A percentile compares a stretch with the other conserved stretches of the same genome.
Evolutionary conservation across 768 basidiomycete genomes (phyloP).

Genomic region (Multifurca ochricompacta): DNA sequence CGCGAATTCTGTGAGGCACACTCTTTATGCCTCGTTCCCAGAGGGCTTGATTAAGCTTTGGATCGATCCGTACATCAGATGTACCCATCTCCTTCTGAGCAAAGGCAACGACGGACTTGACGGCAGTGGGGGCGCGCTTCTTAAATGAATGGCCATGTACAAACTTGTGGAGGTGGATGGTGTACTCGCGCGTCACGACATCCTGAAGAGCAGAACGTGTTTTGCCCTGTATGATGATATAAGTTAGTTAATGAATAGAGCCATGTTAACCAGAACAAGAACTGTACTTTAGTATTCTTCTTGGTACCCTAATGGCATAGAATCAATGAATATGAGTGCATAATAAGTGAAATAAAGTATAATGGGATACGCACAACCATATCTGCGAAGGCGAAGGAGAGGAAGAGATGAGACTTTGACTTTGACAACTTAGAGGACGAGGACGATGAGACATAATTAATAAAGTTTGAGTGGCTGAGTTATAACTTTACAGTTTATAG

Average conservation of each 20-base stretch:
- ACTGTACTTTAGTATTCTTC: conserved; percentile 18
- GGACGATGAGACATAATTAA: conserved; percentile 21
- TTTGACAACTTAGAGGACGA: conserved; percentile 21
- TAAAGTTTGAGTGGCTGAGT: conserved; percentile 54
- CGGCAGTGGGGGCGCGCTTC: conserved; percentile 93
- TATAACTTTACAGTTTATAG: conserved; percentile 30
- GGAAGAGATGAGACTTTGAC: conserved; percentile 30
- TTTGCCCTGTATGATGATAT: conserved; percentile 43
- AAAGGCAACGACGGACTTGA: conserved; percentile 90
- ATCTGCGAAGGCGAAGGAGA: conserved; percentile 48
- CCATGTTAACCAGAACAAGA: neutral
- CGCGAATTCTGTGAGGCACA: conserved; percentile 84
- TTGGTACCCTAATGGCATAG: conserved; percentile 9
- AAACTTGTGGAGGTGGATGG: conserved; percentile 93
- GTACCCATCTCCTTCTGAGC: conserved; percentile 96
- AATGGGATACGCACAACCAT: conserved; percentile 39
- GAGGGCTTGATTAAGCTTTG: conserved; percentile 91
- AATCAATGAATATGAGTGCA: neutral
- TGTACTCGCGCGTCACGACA: conserved; percentile 98
- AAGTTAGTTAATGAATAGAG: neutral
- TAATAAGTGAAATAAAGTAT: neutral
- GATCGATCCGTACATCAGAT: conserved; percentile 86
- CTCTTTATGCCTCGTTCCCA: conserved; percentile 94
- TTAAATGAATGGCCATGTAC: conserved; percentile 93
- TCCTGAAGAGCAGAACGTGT: conserved; percentile 94